phyloP scores from a whole-genome alignment of 1,284 basidiomycete genomes.

The Heliocybe sulcata region DNA sequence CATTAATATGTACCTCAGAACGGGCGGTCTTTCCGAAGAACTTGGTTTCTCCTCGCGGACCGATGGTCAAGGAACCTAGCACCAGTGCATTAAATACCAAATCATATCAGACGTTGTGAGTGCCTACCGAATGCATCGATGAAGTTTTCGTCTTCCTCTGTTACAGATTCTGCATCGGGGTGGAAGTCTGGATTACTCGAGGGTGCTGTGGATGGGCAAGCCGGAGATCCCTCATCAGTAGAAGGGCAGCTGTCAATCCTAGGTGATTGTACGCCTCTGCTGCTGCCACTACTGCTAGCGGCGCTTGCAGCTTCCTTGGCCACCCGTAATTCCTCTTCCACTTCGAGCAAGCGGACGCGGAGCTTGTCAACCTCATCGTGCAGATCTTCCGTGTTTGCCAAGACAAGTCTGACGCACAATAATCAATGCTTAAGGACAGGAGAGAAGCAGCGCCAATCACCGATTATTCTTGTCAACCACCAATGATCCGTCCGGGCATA shows the following conservation, averaged over 20 bases:
- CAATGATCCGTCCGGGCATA: slow-evolving; percentile 63
- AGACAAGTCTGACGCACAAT: slow-evolving; percentile 34
- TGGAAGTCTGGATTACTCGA: not conserved
- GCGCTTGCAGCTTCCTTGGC: slow-evolving; percentile 30
- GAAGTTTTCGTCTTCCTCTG: slow-evolving; percentile 34
- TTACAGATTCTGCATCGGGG: not conserved
- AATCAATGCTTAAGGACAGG: not conserved
- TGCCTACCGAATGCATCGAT: slow-evolving; percentile 50
- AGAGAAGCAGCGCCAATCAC: slow-evolving; percentile 12
- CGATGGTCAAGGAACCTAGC: slow-evolving; percentile 51
- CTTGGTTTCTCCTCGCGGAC: slow-evolving; percentile 41
- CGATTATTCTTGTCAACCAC: slow-evolving; percentile 48
- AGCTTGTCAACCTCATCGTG: slow-evolving; percentile 55
- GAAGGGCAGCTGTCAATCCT: slow-evolving; percentile 7
- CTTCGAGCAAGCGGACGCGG: slow-evolving; percentile 43
- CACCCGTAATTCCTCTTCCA: slow-evolving; percentile 46
- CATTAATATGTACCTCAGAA: slow-evolving; percentile 40
- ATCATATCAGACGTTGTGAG: not conserved
- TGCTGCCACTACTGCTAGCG: slow-evolving; percentile 12
- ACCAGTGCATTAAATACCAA: not conserved
- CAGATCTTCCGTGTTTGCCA: slow-evolving; percentile 60
- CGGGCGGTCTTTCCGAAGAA: slow-evolving; percentile 60
- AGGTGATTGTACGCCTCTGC: slow-evolving; percentile 2
- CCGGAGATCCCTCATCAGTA: not conserved
- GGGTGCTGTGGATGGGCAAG: not conserved